Evolutionary conservation across 257 asterid genomes (phyloP).

Genomic region (Plectranthus barbatus): DNA sequence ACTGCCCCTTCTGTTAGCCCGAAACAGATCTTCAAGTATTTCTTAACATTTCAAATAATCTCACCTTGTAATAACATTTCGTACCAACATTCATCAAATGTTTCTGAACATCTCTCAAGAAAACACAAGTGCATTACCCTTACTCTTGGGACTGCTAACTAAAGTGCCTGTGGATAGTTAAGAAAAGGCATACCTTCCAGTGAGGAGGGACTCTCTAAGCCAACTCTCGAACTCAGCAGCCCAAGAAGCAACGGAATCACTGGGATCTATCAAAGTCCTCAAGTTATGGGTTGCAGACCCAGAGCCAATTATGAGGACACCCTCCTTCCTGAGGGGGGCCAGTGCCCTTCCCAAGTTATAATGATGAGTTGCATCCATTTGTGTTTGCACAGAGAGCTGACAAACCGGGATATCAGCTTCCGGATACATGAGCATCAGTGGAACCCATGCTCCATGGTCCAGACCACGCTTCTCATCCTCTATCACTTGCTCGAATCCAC

Average conservation of each 20-base stretch:
- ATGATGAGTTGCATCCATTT: conserved; percentile 58
- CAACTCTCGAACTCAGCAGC: conserved; percentile 61
- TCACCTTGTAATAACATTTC: not conserved
- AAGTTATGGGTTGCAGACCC: conserved; percentile 76
- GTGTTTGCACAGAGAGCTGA: conserved; percentile 70
- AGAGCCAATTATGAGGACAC: conserved; percentile 68
- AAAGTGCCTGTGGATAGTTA: no score
- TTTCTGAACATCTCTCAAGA: no score
- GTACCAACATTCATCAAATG: no score
- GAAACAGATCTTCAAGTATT: not conserved
- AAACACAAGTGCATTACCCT: not conserved
- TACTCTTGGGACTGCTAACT: no score
- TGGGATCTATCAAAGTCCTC: conserved; percentile 25
- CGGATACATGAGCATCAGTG: conserved; percentile 86
- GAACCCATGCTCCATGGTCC: conserved; percentile 92
- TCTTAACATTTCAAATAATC: no score
- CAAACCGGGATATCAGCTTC: conserved; percentile 75
- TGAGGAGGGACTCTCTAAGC: conserved; percentile 55
- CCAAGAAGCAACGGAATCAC: conserved; percentile 43
- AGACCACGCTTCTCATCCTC: conserved; percentile 62
- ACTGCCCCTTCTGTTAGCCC: not conserved
- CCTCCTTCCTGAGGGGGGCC: conserved; percentile 63
- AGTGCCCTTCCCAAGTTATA: conserved; percentile 62
- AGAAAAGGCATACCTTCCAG: conserved; percentile 41
- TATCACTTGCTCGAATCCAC: conserved; percentile 42